Conservation (phyloP, 1,284 basidiomycete genomes). For the Heliocybe sulcata region DNA sequence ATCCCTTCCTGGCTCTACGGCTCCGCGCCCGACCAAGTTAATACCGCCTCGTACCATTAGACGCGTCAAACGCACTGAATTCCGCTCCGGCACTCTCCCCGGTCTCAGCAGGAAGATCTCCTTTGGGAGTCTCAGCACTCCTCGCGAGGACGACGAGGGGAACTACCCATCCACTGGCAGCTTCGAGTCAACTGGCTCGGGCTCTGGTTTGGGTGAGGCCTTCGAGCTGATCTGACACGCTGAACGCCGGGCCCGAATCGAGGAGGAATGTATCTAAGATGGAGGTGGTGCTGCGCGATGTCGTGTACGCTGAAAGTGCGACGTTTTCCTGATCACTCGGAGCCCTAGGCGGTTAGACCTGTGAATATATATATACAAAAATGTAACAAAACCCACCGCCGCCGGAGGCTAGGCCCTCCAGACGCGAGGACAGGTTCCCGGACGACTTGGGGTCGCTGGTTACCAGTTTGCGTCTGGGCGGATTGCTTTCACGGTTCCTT, state of each 20-base stretch:
- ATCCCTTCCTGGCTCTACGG: neutral
- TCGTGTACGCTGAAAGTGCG: neutral
- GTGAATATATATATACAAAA: neutral
- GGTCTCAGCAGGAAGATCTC: constrained; percentile 37
- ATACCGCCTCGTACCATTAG: constrained; percentile 13
- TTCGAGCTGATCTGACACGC: constrained; percentile 44
- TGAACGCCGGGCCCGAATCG: neutral
- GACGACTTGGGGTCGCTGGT: neutral
- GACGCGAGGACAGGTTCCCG: neutral
- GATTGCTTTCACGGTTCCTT: neutral
- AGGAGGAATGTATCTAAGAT: neutral
- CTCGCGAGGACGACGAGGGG: constrained; percentile 24
- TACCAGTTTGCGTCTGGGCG: neutral
- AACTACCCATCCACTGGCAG: neutral
- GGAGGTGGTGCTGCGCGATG: neutral
- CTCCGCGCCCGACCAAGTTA: constrained; percentile 6
- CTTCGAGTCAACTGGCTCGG: constrained; percentile 20
- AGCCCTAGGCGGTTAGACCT: neutral
- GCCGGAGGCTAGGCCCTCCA: neutral
- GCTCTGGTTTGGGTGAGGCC: constrained; percentile 39
- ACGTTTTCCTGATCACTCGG: neutral
- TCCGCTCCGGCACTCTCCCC: constrained; percentile 13
- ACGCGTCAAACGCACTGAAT: constrained; percentile 15
- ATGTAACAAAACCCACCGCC: neutral
- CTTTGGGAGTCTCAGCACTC: constrained; percentile 34